Evolutionary conservation across 805 yeast species (phyloP), one percentile per base, ranked within the genome.

Genomic region (Nakazawaea wickerhamii): DNA sequence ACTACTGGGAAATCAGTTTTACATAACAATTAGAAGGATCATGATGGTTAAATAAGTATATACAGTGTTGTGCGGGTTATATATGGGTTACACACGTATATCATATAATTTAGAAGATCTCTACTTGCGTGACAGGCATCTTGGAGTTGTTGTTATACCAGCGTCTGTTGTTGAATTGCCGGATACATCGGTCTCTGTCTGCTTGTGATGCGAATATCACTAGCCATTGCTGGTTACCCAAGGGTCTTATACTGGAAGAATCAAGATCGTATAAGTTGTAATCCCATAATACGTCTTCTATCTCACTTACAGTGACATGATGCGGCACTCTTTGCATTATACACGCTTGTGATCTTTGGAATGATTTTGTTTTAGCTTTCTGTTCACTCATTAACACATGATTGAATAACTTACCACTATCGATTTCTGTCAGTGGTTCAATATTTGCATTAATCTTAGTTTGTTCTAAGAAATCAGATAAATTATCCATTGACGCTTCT

Each of bases 161-260:
- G 18, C 51, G 53, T 17, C 52, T 48, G 2, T 84, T 83, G 54
- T 82, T 77, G 51, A 65, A 70, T 47, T 71, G 70, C 11, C 73
- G 56, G 4, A 71, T 73, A 54, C 81, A 81, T 32, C 77, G 58
- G 15, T 46, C 48, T 2, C 86, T 80, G 44, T 75, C 76, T 2
- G 54, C 46, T 2, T 50, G 45, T 47, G 70, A 65, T 13, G 63
- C 63, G 50, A 82, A 82, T 17, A 65, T 57, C 3, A 77, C 56
- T 8, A 77, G 53, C 49, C 64, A 67, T 1, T 7, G 18, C 11
- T 31, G 31, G 2, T 58, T 48, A 4, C 56, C 50, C 1, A 51
- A 39, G 17, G 38, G 41, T 22, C 54, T 27, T 3, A 57, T 33
- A 28, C 47, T 43, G 23, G 48, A 23, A 8, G 52, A 55, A 9